Conservation (phyloP, 1,284 basidiomycete species). For the Marasmius sp. region DNA sequence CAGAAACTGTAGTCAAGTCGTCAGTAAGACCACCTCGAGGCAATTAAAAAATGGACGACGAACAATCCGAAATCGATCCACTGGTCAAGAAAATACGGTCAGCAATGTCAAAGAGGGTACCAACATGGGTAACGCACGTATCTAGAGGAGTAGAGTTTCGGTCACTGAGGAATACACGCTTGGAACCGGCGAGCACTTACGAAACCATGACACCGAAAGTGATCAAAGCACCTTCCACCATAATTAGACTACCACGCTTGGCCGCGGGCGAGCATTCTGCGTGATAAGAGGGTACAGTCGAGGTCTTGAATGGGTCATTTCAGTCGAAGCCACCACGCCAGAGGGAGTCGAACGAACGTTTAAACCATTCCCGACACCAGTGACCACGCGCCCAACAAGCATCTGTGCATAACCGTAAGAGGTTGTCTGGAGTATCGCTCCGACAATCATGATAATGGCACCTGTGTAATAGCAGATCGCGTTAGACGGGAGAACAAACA, state of each 20-base stretch:
- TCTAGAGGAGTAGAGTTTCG: constrained; percentile 18
- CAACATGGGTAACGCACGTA: constrained; percentile 25
- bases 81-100: constrained; percentile 24
- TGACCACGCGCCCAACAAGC: constrained; percentile 61
- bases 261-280: constrained; percentile 65
- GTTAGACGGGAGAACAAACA: neutral
- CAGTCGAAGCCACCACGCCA: neutral
- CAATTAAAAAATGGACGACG: constrained; percentile 16
- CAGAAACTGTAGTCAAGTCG: constrained; percentile 42
- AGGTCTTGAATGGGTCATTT: constrained; percentile 40
- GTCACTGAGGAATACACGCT: neutral
- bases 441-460: constrained; percentile 54
- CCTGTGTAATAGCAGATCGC: neutral
- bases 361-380: constrained; percentile 68
- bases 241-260: constrained; percentile 63
- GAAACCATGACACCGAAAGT: constrained; percentile 72
- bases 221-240: constrained; percentile 69
- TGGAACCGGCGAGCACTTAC: constrained; percentile 33
- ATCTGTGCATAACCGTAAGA: constrained; percentile 57
- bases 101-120: neutral
- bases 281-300: constrained; percentile 63
- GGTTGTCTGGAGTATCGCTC: constrained; percentile 59
- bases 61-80: constrained; percentile 65
- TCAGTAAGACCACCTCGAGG: no score
- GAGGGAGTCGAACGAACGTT: constrained; percentile 42